Conservation (phyloP, 257 asterid genomes). For the Capsicum baccatum region DNA sequence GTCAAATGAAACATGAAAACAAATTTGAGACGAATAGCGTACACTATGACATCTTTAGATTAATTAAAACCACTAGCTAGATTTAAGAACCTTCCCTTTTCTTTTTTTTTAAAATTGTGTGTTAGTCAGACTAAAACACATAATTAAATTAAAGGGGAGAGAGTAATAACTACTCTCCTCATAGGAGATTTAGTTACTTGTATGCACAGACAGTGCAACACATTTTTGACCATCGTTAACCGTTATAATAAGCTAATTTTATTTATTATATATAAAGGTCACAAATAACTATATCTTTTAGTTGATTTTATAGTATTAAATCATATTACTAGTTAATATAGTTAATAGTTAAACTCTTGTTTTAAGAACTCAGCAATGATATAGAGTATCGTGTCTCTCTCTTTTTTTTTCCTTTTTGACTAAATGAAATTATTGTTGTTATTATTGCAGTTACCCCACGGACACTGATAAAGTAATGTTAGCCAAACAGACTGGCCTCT, state of each 20-base stretch:
- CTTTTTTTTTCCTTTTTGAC: background rate
- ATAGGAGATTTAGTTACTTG: background rate
- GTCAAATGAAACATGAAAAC: background rate
- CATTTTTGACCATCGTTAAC: background rate
- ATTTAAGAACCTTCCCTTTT: background rate
- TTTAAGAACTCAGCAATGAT: background rate
- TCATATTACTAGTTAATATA: too few species aligned
- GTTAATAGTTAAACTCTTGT: background rate
- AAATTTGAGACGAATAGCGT: background rate
- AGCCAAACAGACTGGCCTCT: conserved; percentile 92
- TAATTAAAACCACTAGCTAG: background rate
- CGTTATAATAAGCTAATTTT: background rate
- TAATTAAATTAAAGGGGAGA: background rate
- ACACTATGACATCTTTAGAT: background rate
- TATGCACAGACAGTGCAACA: background rate
- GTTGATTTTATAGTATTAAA: background rate
- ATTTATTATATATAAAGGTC: background rate
- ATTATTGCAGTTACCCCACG: conserved; percentile 75
- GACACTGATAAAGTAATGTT: conserved; percentile 86
- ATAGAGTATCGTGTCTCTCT: background rate
- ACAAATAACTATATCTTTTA: background rate
- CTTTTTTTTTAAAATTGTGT: background rate
- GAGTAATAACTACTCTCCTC: background rate
- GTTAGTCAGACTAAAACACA: background rate
- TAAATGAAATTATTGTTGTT: background rate